Evolutionary conservation across 2,329 filamentous ascomycete genomes (phyloP), one percentile per base, ranked within the genome.

Genomic region (Ceratocystis harringtonii): DNA sequence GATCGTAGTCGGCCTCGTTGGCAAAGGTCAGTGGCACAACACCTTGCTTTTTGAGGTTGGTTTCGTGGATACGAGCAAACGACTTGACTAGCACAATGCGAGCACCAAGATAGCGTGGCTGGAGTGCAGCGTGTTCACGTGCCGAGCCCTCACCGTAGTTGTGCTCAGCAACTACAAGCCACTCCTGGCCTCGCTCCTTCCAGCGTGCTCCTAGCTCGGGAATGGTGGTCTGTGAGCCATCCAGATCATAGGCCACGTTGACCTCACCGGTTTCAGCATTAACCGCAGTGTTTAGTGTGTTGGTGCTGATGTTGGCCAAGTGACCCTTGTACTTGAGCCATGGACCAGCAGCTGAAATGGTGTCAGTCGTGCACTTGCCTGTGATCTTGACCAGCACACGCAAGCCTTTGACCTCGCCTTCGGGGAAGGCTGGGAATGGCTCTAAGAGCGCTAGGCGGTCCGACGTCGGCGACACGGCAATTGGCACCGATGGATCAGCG

Each of bases 251-350:
- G 4, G 92, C 94, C 22, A 83, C 86, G 75, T 97, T 97, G 69
- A 94, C 92, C 76, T 96, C 92, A 70, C 87, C 88, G 0, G 92
- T 99, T 68, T 89, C 90, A 55, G 89, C 91, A 76, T 96, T 96
- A 73, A 92, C 82, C 68, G 94, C 94, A 64, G 91, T 94, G 77
- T 96, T 96, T 70, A 99, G 84, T 1, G 94, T 99, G 82, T 99
- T 99, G 73, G 90, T 90, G 71, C 87, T 89, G 75, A 99, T 99
- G 80, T 99, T 99, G 75, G 94, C 90, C 69, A 99, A 84, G 76
- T 99, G 94, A 69, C 94, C 94, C 81, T 97, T 97, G 84, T 97
- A 99, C 78, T 97, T 97, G 70, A 99, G 84, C 92, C 92, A 97
- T 17, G 92, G 92, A 5, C 92, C 92, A 0, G 92, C 92, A 43